A percentile compares a stretch with the other conserved stretches of the same genome.
Conservation (phyloP, 352 stramenopile genomes). For the Phytophthora fragariaefolia region DNA sequence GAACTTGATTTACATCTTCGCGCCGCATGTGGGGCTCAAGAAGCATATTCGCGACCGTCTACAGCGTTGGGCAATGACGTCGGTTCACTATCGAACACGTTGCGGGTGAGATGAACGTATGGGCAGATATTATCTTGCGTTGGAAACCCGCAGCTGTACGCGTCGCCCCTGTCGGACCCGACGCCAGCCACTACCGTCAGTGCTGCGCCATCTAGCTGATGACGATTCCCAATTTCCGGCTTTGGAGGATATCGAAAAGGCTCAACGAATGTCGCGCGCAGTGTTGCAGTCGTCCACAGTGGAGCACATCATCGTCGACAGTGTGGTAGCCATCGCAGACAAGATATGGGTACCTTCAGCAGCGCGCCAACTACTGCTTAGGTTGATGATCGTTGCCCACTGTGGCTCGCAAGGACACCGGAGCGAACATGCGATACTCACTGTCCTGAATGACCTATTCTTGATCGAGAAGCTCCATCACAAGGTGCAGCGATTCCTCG, state of each 20-base stretch:
- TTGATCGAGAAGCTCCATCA: background rate
- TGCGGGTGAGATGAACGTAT: background rate
- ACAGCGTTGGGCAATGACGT: background rate
- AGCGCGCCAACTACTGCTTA: background rate
- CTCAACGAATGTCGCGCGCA: too few relatives aligned
- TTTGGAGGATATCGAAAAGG: background rate
- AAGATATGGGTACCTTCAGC: background rate
- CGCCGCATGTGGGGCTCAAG: constrained; percentile 11
- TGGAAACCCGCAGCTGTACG: background rate
- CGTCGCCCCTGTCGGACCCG: background rate
- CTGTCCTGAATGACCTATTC: background rate
- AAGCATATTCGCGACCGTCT: constrained; percentile 3
- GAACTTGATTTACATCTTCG: constrained; percentile 31
- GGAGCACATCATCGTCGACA: background rate
- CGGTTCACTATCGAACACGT: background rate
- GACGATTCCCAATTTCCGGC: background rate
- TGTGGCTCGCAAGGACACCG: background rate
- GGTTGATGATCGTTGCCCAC: background rate
- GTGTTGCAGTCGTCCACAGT: background rate
- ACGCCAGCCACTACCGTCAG: background rate
- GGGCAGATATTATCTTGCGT: background rate
- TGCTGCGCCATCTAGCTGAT: background rate
- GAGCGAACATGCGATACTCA: background rate
- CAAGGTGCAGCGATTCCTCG: background rate
- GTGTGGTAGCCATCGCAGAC: background rate